A percentile compares a stretch with the other conserved stretches of the same genome.
These are phyloP conservation scores for Chamaecyparis obtusa DNA, from an alignment of 75 land plant species.

Conservation along the genomic window DNA sequence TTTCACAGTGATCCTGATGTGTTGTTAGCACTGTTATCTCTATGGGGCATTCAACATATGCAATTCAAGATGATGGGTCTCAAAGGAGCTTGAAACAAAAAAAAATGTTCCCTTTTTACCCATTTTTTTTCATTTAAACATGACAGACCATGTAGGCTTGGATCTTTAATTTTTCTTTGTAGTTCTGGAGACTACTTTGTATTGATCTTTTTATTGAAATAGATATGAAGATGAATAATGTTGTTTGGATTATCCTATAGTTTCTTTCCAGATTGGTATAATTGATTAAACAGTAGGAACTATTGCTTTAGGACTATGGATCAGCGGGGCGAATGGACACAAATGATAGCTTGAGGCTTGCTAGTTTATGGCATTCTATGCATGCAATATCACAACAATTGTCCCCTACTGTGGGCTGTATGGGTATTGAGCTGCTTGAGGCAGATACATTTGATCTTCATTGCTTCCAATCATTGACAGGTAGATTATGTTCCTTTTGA, in stretches of 20 bases:
- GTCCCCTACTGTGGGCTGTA: constrained; percentile 80
- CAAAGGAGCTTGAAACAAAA: neutral
- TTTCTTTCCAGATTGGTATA: neutral
- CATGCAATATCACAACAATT: constrained; percentile 96
- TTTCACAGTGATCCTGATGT: neutral
- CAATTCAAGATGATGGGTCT: neutral
- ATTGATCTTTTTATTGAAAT: neutral
- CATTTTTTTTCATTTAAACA: neutral
- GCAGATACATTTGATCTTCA: constrained; percentile 94
- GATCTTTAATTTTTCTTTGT: neutral
- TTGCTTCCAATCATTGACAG: constrained; percentile 95
- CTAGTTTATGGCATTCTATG: constrained; percentile 99
- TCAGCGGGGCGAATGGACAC: constrained; percentile 91
- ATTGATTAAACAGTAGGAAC: neutral
- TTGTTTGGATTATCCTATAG: neutral
- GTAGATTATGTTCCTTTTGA: constrained; percentile 22
- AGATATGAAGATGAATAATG: neutral
- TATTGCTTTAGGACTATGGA: constrained; percentile 73
- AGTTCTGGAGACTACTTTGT: neutral
- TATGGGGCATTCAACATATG: neutral
- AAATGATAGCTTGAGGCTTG: constrained; percentile 86
- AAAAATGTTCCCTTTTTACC: too few relatives aligned
- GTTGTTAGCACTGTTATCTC: neutral
- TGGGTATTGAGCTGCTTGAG: constrained; percentile 83
- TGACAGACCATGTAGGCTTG: neutral